phyloP scores from a whole-genome alignment of 768 basidiomycete species.

The Phaffia australis region DNA sequence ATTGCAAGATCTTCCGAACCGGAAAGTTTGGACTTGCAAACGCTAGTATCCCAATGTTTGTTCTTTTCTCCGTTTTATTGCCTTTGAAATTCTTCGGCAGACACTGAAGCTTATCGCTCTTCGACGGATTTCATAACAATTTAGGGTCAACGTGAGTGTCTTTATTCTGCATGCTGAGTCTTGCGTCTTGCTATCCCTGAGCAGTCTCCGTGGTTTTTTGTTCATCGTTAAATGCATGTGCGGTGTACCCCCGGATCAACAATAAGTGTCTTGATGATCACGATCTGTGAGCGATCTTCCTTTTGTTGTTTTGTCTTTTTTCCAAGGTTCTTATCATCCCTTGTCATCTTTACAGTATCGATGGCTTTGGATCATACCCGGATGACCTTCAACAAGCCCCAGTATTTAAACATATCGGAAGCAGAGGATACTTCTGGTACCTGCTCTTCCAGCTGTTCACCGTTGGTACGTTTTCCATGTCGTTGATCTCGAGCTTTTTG shows the following conservation, averaged over 20 bases:
- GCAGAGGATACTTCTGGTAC: slow-evolving; percentile 81
- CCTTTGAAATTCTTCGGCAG: slow-evolving; percentile 31
- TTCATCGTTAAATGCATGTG: slow-evolving; percentile 44
- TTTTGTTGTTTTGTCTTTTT: neutral
- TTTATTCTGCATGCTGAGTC: slow-evolving; percentile 41
- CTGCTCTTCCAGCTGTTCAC: slow-evolving; percentile 89
- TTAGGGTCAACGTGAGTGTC: neutral
- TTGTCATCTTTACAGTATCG: neutral
- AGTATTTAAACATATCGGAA: slow-evolving; percentile 68
- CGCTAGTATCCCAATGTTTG: slow-evolving; percentile 62
- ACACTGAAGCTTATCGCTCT: neutral
- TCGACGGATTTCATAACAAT: neutral
- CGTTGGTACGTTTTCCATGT: slow-evolving; percentile 46
- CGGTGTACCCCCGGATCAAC: too few species aligned
- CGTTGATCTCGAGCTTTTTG: neutral
- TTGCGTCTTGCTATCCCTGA: slow-evolving; percentile 31
- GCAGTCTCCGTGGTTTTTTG: neutral
- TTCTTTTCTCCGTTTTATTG: slow-evolving; percentile 2
- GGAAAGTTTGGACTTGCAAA: slow-evolving; percentile 88
- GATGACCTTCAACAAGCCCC: slow-evolving; percentile 64
- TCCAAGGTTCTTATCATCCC: neutral
- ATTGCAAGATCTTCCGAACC: slow-evolving; percentile 71
- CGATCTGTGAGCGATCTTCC: too few species aligned
- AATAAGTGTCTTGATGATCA: too few species aligned
- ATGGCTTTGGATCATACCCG: slow-evolving; percentile 49